A percentile compares a stretch with the other conserved stretches of the same genome.
Conservation (phyloP, 1,284 basidiomycete genomes). For the Heterobasidion occidentale region DNA sequence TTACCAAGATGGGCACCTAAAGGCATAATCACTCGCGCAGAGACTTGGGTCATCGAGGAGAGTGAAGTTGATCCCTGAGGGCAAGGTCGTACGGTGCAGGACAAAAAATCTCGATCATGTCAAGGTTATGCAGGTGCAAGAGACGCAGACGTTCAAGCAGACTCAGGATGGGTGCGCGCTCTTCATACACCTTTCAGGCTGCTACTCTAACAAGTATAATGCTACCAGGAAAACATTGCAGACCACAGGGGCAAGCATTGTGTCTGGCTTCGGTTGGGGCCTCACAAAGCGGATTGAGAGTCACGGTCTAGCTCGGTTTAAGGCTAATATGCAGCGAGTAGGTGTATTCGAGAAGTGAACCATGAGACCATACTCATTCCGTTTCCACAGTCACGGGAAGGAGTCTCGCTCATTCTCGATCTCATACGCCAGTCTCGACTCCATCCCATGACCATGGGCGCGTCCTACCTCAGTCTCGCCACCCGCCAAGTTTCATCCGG, state of each 20-base stretch:
- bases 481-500: constrained; percentile 4
- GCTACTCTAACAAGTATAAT: neutral
- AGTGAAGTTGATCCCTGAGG: constrained; percentile 80
- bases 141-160: constrained; percentile 59
- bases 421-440: constrained; percentile 69
- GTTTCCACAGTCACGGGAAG: constrained; percentile 66
- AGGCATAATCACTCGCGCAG: constrained; percentile 68
- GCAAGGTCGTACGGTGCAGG: constrained; percentile 58
- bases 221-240: constrained; percentile 59
- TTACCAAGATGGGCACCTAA: constrained; percentile 87
- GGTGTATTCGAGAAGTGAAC: constrained; percentile 16
- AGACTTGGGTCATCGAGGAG: constrained; percentile 87
- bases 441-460: constrained; percentile 56
- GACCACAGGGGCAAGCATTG: constrained; percentile 67
- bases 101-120: constrained; percentile 81
- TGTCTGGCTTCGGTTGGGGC: constrained; percentile 79
- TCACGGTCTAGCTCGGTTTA: constrained; percentile 69
- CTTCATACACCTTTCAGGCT: neutral
- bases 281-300: constrained; percentile 73
- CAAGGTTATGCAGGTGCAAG: constrained; percentile 77
- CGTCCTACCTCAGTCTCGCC: constrained; percentile 22
- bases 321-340: constrained; percentile 71
- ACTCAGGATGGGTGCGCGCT: constrained; percentile 51
- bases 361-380: constrained; percentile 1
- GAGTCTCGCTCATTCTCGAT: constrained; percentile 65